Percentiles rank a stretch among this genome's conserved stretches.
Conservation (phyloP, 768 basidiomycete species). For the Termitomyces titanicus region DNA sequence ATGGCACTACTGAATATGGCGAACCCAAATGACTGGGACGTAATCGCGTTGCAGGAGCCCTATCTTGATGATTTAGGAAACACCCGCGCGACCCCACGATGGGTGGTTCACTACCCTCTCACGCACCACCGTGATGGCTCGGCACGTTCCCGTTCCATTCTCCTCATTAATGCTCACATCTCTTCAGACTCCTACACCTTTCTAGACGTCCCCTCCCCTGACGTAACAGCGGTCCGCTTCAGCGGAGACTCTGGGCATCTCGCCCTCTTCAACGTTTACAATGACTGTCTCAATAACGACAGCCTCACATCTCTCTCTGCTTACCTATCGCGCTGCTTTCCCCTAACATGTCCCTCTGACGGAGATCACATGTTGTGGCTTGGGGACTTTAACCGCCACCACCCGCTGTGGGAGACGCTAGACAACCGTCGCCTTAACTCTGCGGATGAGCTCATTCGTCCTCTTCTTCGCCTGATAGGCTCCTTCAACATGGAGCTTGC, state of each 20-base stretch:
- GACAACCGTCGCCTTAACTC: not conserved
- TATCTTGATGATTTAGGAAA: slow-evolving; percentile 14
- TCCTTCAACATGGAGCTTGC: not conserved
- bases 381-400: not conserved
- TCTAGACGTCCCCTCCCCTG: not conserved
- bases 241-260: not conserved
- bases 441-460: not conserved
- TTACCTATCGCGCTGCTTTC: not conserved
- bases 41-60: slow-evolving; percentile 28
- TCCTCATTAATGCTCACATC: slow-evolving; percentile 7
- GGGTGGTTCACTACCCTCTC: not conserved
- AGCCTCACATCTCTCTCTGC: not conserved
- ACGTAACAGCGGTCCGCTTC: not conserved
- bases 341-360: not conserved
- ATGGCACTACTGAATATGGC: slow-evolving; percentile 10
- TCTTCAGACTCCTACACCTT: not conserved
- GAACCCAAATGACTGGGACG: slow-evolving; percentile 15
- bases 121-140: not conserved
- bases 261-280: slow-evolving; percentile 5
- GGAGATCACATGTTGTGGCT: too few species aligned
- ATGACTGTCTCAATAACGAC: not conserved
- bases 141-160: not conserved
- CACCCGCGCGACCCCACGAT: not conserved
- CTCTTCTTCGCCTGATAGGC: not conserved
- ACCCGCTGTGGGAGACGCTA: not conserved